Base-by-base conservation (phyloP, 169 alveolate species). In the Eimeria mitis region DNA sequence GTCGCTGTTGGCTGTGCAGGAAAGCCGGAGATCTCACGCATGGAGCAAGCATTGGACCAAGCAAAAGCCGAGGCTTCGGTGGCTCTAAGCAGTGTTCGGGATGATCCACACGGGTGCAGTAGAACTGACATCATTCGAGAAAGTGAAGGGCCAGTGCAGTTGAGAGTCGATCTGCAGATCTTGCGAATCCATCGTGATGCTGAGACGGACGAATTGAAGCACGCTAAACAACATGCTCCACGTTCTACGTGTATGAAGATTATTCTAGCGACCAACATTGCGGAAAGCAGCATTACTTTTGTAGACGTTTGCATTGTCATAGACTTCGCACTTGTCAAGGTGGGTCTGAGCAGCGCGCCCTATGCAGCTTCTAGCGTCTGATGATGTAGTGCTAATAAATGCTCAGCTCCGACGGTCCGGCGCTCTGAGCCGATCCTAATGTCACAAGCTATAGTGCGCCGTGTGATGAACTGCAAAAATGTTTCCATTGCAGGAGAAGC, bases 271-370 rank as follows among this genome's bases (percentile, higher is more conserved):
- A 99, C 99, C 16, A 99, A 99, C 97, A 99, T 99, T 63, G 99
- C 99, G 59, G 99, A 99, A 97, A 99, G 99, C 19, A 98, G 99
- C 95, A 98, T 99, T 70, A 99, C 99, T 37, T 98, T 99, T 54
- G 99, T 99, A 95, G 99, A 99, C 95, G 99, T 99, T 70, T 99
- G 99, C 68, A 99, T 89, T 71, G 97, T 96, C 28, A 49, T 96
- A 37, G 97, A 99, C 97, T 98, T 99, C 73, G 99, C 99, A 6
- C 99, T 99, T 97, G 98, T 99, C 95, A 99, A 99, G 97, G 90
- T 56, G 54, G 37, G 90, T 21, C 59, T 8, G 52, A 23, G 61
- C 44, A 28, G 54, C 54, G 37, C 40, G n/a, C 16, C n/a, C 34
- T 40, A 19, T 40, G 83, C 2, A 73, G 52, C 31, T 0, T 73